Evolutionary conservation across 352 stramenopile genomes (phyloP).

Genomic region (Pythium biforme): DNA sequence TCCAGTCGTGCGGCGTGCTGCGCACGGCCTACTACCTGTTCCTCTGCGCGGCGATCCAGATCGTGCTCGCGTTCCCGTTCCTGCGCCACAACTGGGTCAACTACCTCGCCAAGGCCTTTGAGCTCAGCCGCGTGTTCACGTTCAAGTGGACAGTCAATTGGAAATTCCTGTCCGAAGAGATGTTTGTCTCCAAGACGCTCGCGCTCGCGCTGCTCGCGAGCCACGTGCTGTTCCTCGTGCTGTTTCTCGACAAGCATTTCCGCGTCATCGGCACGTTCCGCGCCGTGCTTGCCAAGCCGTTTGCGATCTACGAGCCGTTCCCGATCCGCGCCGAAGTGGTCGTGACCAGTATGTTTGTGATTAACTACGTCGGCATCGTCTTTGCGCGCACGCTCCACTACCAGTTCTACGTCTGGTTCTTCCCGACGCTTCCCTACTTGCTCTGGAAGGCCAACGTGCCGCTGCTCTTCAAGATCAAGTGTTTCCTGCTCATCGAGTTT

Average conservation of each 20-base stretch:
- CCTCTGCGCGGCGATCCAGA: slow-evolving; percentile 91
- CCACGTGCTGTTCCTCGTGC: slow-evolving; percentile 70
- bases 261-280: slow-evolving; percentile 74
- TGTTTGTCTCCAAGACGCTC: slow-evolving; percentile 70
- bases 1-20: slow-evolving; percentile 87
- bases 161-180: slow-evolving; percentile 86
- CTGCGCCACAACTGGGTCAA: slow-evolving; percentile 92
- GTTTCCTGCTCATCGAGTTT: slow-evolving; percentile 78
- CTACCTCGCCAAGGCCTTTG: slow-evolving; percentile 97
- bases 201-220: slow-evolving; percentile 52
- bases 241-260: slow-evolving; percentile 85
- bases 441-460: slow-evolving; percentile 90
- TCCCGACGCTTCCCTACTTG: slow-evolving; percentile 93
- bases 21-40: slow-evolving; percentile 84
- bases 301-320: slow-evolving; percentile 72
- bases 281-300: slow-evolving; percentile 67
- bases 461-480: slow-evolving; percentile 81
- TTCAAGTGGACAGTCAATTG: slow-evolving; percentile 99
- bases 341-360: slow-evolving; percentile 85
- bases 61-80: slow-evolving; percentile 94
- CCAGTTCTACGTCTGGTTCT: slow-evolving; percentile 98
- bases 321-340: slow-evolving; percentile 81
- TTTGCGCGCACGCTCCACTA: slow-evolving; percentile 98
- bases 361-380: slow-evolving; percentile 97
- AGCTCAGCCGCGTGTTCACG: slow-evolving; percentile 97